phyloP scores from a whole-genome alignment of 2,329 filamentous ascomycete genomes.

The Aspergillus phoenicis region DNA sequence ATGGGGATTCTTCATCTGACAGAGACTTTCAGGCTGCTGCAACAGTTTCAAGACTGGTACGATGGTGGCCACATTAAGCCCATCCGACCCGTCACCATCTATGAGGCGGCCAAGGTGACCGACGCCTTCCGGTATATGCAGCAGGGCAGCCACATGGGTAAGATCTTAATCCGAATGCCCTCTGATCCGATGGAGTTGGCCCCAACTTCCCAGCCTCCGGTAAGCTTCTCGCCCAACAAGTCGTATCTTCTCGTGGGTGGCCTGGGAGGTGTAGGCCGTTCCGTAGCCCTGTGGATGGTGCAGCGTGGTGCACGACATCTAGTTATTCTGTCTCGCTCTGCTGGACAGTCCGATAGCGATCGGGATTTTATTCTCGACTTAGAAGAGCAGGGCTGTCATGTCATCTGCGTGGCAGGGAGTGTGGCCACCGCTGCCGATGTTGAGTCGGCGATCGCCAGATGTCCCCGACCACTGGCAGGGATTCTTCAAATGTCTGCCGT shows the following conservation, averaged over 20 bases:
- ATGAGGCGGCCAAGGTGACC: conserved; percentile 10
- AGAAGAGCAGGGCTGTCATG: neutral
- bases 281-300: conserved; percentile 15
- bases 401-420: neutral
- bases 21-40: too few species aligned
- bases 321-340: conserved; percentile 8
- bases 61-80: conserved; percentile 9
- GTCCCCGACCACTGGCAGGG: too few species aligned
- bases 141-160: conserved; percentile 42
- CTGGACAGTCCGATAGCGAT: neutral
- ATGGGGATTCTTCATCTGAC: too few species aligned
- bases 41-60: neutral
- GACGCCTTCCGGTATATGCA: conserved; percentile 37
- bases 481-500: neutral
- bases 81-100: conserved; percentile 10
- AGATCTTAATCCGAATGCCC: conserved; percentile 38
- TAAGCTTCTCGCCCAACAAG: neutral
- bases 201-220: neutral
- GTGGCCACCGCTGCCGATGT: too few species aligned
- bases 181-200: neutral
- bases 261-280: conserved; percentile 20
- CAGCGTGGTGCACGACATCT: conserved; percentile 19
- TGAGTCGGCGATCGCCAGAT: too few species aligned
- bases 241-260: conserved; percentile 26
- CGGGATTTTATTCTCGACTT: neutral